Conservation (phyloP, 345 rosid genomes). For the Eucalyptus dawsonii region DNA sequence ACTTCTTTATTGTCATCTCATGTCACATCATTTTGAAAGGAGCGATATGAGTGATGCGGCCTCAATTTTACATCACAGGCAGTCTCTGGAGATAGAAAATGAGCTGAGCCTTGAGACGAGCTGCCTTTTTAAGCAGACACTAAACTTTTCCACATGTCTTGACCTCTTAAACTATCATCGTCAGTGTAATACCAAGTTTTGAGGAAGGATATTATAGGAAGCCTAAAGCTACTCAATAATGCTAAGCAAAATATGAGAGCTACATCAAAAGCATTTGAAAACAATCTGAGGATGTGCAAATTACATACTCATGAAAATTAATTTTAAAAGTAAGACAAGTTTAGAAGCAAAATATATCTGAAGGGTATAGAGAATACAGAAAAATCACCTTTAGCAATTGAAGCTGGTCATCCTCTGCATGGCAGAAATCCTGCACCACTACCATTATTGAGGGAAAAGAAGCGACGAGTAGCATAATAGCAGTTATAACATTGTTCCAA, state of each 20-base stretch:
- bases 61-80: background rate
- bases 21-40: background rate
- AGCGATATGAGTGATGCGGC: background rate
- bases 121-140: background rate
- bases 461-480: background rate
- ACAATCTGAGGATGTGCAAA: background rate
- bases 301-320: background rate
- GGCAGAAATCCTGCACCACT: slow-evolving; percentile 39
- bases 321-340: background rate
- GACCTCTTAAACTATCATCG: background rate
- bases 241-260: background rate
- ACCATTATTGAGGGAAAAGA: background rate
- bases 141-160: background rate
- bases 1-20: background rate
- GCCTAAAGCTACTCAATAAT: background rate
- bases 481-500: background rate
- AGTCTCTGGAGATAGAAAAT: background rate
- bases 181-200: background rate
- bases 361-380: background rate
- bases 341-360: background rate
- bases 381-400: slow-evolving; percentile 50
- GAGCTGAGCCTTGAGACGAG: background rate
- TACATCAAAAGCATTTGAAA: background rate
- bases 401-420: slow-evolving; percentile 37
- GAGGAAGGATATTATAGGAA: background rate